Evolutionary conservation across 2,329 filamentous ascomycete species (phyloP).

Genomic region (Davidsoniella neocaledoniae): DNA sequence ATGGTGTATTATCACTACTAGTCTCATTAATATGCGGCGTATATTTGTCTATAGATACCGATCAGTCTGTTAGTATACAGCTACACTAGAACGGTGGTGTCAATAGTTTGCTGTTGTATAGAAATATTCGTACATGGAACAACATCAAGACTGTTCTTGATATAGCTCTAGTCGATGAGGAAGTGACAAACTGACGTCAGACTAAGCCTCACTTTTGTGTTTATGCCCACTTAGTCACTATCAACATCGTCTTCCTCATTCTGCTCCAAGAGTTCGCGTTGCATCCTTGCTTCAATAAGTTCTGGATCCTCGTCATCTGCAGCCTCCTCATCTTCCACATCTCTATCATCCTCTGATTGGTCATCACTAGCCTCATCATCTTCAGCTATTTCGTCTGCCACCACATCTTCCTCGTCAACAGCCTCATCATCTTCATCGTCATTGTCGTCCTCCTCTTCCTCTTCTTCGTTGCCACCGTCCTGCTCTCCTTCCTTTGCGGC

Average conservation of each 20-base stretch:
- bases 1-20: too few relatives aligned
- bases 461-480: conserved; percentile 29
- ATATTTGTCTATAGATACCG: too few relatives aligned
- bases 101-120: too few relatives aligned
- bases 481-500: conserved; percentile 22
- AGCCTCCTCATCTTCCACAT: conserved; percentile 27
- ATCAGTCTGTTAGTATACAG: too few relatives aligned
- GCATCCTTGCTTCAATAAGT: conserved; percentile 31
- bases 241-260: conserved; percentile 48
- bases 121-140: too few relatives aligned
- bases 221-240: conserved; percentile 28
- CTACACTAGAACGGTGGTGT: too few relatives aligned
- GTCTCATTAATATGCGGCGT: too few relatives aligned
- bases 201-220: too few relatives aligned
- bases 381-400: conserved; percentile 29
- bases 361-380: conserved; percentile 28
- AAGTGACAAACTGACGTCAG: background rate
- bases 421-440: conserved; percentile 20
- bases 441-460: conserved; percentile 28
- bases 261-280: conserved; percentile 35
- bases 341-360: conserved; percentile 26
- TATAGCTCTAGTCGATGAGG: background rate
- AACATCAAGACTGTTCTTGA: too few relatives aligned
- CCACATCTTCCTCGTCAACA: conserved; percentile 24
- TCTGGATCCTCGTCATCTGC: conserved; percentile 29